Evolutionary conservation across 352 stramenopile genomes (phyloP).

Genomic region (Globisporangium radiosum): DNA sequence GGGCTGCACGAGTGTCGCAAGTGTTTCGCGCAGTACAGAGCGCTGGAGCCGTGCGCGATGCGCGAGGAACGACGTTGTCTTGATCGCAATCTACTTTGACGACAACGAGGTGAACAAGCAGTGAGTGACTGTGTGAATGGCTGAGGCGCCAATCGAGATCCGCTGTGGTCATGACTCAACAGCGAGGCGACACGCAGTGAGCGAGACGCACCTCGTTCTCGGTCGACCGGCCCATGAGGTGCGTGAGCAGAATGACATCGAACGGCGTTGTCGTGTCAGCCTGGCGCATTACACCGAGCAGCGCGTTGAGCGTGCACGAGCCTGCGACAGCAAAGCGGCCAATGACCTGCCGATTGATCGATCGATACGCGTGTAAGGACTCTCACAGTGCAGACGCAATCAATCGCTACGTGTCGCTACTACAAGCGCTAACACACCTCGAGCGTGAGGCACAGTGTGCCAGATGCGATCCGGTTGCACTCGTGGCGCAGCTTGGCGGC

Average conservation of each 20-base stretch:
- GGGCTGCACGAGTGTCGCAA: slow-evolving; percentile 24
- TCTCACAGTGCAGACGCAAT: too few species aligned
- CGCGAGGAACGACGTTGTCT: slow-evolving; percentile 28
- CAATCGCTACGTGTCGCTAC: too few species aligned
- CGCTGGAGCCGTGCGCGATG: slow-evolving; percentile 31
- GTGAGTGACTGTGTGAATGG: background rate
- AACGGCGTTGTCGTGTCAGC: slow-evolving; percentile 43
- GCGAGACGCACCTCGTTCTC: slow-evolving; percentile 48
- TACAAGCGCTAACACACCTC: slow-evolving; percentile 18
- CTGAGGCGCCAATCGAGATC: background rate
- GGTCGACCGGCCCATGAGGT: slow-evolving; percentile 48
- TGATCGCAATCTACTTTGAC: slow-evolving; percentile 29
- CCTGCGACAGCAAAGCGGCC: slow-evolving; percentile 47
- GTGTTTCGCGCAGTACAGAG: slow-evolving; percentile 22
- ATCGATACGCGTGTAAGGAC: too few species aligned
- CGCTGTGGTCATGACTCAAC: too few species aligned
- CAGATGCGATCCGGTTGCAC: slow-evolving; percentile 48
- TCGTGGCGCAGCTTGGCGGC: slow-evolving; percentile 47
- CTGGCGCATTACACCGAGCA: slow-evolving; percentile 40
- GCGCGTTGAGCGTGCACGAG: slow-evolving; percentile 36
- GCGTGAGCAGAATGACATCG: slow-evolving; percentile 54
- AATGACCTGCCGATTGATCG: slow-evolving; percentile 26
- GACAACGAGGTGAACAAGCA: background rate
- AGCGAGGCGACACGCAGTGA: too few species aligned
- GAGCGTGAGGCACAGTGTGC: slow-evolving; percentile 47